These are phyloP conservation scores for Ceratobasidium theobromae DNA, from an alignment of 1,284 basidiomycete genomes.

Conservation along the genomic window DNA sequence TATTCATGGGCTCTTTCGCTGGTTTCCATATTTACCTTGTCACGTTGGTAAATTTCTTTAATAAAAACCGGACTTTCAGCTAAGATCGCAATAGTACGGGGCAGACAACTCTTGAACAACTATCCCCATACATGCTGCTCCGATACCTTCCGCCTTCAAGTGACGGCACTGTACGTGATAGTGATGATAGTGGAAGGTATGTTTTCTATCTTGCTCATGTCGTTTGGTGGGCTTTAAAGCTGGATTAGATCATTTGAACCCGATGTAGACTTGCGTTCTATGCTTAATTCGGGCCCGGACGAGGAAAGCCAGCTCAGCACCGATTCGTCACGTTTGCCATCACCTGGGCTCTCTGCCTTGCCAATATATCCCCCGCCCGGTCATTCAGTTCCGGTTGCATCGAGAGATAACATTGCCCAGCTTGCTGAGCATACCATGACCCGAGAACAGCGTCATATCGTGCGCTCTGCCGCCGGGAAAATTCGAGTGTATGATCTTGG, in stretches of 20 bases:
- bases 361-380: slow-evolving; percentile 43
- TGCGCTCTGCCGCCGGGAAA: slow-evolving; percentile 64
- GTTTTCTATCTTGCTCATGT: slow-evolving; percentile 36
- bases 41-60: slow-evolving; percentile 53
- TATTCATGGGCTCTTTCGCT: slow-evolving; percentile 76
- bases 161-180: background rate
- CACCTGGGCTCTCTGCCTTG: background rate
- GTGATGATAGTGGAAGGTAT: slow-evolving; percentile 10
- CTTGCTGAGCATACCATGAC: slow-evolving; percentile 75
- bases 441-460: slow-evolving; percentile 63
- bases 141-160: slow-evolving; percentile 51
- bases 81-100: slow-evolving; percentile 61
- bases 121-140: slow-evolving; percentile 74
- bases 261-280: slow-evolving; percentile 17
- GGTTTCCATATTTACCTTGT: slow-evolving; percentile 79
- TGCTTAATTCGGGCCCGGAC: slow-evolving; percentile 1
- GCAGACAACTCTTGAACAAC: slow-evolving; percentile 80
- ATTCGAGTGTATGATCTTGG: slow-evolving; percentile 78
- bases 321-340: background rate
- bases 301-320: background rate
- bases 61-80: background rate
- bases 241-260: slow-evolving; percentile 17
- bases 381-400: slow-evolving; percentile 7
- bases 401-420: slow-evolving; percentile 32
- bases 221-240: slow-evolving; percentile 36